Base-by-base conservation (phyloP, 2,329 filamentous ascomycete genomes). In the Exutisphaerella laricina region DNA sequence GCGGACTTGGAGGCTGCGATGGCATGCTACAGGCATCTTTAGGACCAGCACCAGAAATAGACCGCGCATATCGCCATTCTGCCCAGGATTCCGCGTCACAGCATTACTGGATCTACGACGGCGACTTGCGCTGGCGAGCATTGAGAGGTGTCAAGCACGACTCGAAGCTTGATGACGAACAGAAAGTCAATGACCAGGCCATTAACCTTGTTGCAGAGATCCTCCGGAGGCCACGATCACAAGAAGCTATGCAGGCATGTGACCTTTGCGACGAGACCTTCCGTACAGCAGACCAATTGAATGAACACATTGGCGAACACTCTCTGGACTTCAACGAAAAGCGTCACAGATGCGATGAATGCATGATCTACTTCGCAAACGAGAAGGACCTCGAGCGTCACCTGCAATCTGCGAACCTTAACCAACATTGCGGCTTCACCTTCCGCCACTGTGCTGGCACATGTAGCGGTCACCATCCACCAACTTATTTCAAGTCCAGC, bases 301-400 rank as follows among this genome's bases (percentile, higher is more conserved):
- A 43, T 3, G 41, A 46, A 20, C 52, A 55, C 33, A 49, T 55
- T n/a, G 52, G 52, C 23, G 36, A 48, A 14, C 52, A 55, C 31
- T 53, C 50, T 3, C 21, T 53, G 20, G 50, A 55, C 34, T 55
- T 55, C 35, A 43, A 44, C 22, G 50, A 53, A 31, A 55, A 55
- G 34, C 46, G 48, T 5, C 52, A 55, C 42, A 45, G 47, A 22
- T 55, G 52, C 43, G 50, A 55, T 21, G 52, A 55, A 8, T 55
- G 52, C 35, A 41, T 41, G 14, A 51, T 55, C 41, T 55, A 44
- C 35, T 55, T 55, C 36, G 52, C 52, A 12, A 51, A 49, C 39
- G 50, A 55, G 29, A 49, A 44, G 30, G 52, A 55, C 30, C 42
- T 51, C 7, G 41, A 48, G 20, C 45, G 52, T 30, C 52, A 55